Evolutionary conservation across 805 yeast species (phyloP).

Genomic region (Debaryomyces maramus): DNA sequence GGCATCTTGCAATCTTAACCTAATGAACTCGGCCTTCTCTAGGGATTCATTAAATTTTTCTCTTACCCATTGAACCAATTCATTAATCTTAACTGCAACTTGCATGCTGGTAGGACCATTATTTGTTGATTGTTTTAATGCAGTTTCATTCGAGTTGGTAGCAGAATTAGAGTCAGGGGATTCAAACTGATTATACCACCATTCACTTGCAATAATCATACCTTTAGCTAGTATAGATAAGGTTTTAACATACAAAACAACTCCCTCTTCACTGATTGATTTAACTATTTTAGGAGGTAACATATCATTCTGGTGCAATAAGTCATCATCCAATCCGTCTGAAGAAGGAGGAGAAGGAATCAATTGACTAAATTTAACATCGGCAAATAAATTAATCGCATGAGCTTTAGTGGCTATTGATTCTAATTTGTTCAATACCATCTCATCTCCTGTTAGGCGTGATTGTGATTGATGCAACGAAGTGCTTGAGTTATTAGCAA

Average conservation of each 20-base stretch:
- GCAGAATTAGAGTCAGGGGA: slow-evolving; percentile 9
- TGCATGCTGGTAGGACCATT: slow-evolving; percentile 14
- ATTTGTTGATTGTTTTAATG: slow-evolving; percentile 1
- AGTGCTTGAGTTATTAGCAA: slow-evolving; percentile 13
- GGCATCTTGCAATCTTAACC: slow-evolving; percentile 55
- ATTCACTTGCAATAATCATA: slow-evolving; percentile 79
- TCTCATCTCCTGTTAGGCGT: slow-evolving; percentile 35
- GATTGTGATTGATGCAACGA: slow-evolving; percentile 21
- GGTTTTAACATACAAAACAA: slow-evolving; percentile 79
- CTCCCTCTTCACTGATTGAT: slow-evolving; percentile 79
- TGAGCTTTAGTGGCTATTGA: slow-evolving; percentile 85
- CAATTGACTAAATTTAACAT: slow-evolving; percentile 83
- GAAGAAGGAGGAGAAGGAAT: slow-evolving; percentile 69
- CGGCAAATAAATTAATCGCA: slow-evolving; percentile 85
- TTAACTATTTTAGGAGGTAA: slow-evolving; percentile 59
- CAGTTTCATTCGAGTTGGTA: slow-evolving; percentile 1
- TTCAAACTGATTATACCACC: slow-evolving; percentile 70
- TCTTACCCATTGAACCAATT: slow-evolving; percentile 87
- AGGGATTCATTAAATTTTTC: slow-evolving; percentile 84
- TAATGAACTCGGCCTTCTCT: slow-evolving; percentile 82
- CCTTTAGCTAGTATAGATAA: slow-evolving; percentile 81
- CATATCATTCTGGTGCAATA: slow-evolving; percentile 38
- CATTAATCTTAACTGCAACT: slow-evolving; percentile 49
- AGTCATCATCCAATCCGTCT: slow-evolving; percentile 37
- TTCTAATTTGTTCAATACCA: slow-evolving; percentile 54